Conservation (phyloP, 2,329 filamentous ascomycete species). For the Lasiodiplodia citricola region DNA sequence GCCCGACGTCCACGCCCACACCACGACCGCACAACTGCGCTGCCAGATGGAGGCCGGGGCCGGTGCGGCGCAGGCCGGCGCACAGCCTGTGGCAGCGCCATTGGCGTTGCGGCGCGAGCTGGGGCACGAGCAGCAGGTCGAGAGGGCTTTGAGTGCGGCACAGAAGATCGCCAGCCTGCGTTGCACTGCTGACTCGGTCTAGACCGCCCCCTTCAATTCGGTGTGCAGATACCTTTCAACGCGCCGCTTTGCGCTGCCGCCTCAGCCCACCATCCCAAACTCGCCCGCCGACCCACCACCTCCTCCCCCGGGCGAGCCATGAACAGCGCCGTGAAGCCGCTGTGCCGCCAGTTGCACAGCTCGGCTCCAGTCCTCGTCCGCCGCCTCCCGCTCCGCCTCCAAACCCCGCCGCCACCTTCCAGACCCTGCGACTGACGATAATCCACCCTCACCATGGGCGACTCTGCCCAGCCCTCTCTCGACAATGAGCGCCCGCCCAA, state of each 20-base stretch:
- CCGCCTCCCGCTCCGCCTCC: conserved; percentile 6
- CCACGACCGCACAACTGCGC: too few relatives aligned
- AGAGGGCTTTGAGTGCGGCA: background rate
- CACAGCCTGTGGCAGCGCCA: background rate
- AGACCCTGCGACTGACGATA: background rate
- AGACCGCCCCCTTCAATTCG: conserved; percentile 5
- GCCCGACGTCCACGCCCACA: background rate
- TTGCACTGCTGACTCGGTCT: conserved; percentile 5
- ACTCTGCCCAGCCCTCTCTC: background rate
- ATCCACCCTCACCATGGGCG: conserved; percentile 5
- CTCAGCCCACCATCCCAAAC: conserved; percentile 6
- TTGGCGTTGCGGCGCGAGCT: background rate
- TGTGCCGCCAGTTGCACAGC: conserved; percentile 14
- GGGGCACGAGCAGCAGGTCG: background rate
- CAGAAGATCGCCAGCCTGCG: background rate
- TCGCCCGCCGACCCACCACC: background rate
- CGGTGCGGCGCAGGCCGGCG: conserved; percentile 11
- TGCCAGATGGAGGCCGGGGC: background rate
- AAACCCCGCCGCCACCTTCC: background rate
- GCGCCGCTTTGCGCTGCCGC: background rate
- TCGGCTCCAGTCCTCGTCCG: conserved; percentile 4
- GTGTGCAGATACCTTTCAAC: conserved; percentile 4
- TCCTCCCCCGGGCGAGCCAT: conserved; percentile 3
- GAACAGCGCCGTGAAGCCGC: conserved; percentile 18
- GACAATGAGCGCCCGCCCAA: conserved; percentile 13